phyloP scores from a whole-genome alignment of 2,329 filamentous ascomycete genomes.

The Aureobasidium lini region DNA sequence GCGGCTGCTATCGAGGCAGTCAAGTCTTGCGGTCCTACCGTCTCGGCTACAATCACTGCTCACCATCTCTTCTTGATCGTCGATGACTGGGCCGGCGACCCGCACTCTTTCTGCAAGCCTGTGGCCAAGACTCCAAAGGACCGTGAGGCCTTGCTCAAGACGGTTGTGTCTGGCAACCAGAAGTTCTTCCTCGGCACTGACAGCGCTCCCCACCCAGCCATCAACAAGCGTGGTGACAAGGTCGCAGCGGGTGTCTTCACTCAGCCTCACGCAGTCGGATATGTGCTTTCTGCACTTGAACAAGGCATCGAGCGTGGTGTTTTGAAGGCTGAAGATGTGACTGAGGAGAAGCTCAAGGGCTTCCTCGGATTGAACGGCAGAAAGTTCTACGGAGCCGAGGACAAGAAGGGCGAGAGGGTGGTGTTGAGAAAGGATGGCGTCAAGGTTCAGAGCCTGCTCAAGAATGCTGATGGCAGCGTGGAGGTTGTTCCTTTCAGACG shows the following conservation, averaged over 20 bases:
- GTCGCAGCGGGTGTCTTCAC: conserved; percentile 73
- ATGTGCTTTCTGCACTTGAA: conserved; percentile 59
- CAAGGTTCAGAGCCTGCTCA: conserved; percentile 48
- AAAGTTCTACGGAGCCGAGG: conserved; percentile 47
- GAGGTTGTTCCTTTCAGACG: conserved; percentile 60
- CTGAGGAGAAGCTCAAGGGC: conserved; percentile 45
- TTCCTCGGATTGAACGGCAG: conserved; percentile 53
- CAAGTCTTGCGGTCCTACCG: conserved; percentile 64
- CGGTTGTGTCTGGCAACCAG: conserved; percentile 50
- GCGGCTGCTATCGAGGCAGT: conserved; percentile 74
- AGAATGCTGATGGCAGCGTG: conserved; percentile 43
- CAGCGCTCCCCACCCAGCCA: conserved; percentile 59
- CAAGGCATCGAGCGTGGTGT: conserved; percentile 51
- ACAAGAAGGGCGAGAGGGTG: conserved; percentile 44
- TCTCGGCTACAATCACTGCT: conserved; percentile 75
- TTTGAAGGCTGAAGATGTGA: conserved; percentile 48
- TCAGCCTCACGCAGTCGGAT: conserved; percentile 61
- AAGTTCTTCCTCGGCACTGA: conserved; percentile 74
- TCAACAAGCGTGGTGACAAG: conserved; percentile 51
- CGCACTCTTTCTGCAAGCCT: conserved; percentile 75
- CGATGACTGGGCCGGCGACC: conserved; percentile 61
- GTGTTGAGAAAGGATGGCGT: conserved; percentile 50
- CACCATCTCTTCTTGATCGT: conserved; percentile 78
- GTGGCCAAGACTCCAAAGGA: conserved; percentile 59
- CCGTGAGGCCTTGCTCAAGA: conserved; percentile 62